Evolutionary conservation across 495 filamentous ascomycete species (phyloP).

Genomic region (Podospora australis): DNA sequence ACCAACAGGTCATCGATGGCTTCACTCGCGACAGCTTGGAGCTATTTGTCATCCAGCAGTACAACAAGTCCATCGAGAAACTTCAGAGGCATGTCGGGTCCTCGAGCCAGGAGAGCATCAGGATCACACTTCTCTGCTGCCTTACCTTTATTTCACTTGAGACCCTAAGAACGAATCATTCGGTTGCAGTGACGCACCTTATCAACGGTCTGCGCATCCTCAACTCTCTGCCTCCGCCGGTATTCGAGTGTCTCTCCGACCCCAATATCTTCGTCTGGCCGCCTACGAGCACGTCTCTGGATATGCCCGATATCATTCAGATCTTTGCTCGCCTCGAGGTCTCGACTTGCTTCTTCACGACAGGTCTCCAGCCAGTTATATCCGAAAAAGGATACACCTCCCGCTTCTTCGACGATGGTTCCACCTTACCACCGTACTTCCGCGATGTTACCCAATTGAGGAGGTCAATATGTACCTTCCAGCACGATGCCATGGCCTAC

Average conservation of each 20-base stretch:
- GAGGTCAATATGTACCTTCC: slow-evolving; percentile 14
- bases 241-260: slow-evolving; percentile 16
- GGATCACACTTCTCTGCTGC: slow-evolving; percentile 33
- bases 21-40: slow-evolving; percentile 25
- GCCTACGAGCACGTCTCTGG: slow-evolving; percentile 4
- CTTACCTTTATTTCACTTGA: slow-evolving; percentile 36
- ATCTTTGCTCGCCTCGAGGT: slow-evolving; percentile 30
- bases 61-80: slow-evolving; percentile 33
- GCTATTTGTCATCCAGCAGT: slow-evolving; percentile 34
- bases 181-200: slow-evolving; percentile 28
- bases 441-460: slow-evolving; percentile 12
- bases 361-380: slow-evolving; percentile 54
- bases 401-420: slow-evolving; percentile 40
- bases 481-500: slow-evolving; percentile 18
- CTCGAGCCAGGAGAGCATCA: slow-evolving; percentile 23
- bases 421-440: slow-evolving; percentile 34
- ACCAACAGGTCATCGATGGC: slow-evolving; percentile 11
- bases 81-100: slow-evolving; percentile 25
- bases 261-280: slow-evolving; percentile 10
- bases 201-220: slow-evolving; percentile 35
- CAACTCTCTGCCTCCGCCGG: slow-evolving; percentile 19
- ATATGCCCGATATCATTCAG: slow-evolving; percentile 29
- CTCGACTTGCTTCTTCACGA: slow-evolving; percentile 46
- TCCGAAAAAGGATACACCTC: slow-evolving; percentile 51
- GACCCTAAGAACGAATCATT: slow-evolving; percentile 28